These are phyloP conservation scores for Pythium volutum DNA, from an alignment of 352 stramenopile genomes.

Conservation along the genomic window DNA sequence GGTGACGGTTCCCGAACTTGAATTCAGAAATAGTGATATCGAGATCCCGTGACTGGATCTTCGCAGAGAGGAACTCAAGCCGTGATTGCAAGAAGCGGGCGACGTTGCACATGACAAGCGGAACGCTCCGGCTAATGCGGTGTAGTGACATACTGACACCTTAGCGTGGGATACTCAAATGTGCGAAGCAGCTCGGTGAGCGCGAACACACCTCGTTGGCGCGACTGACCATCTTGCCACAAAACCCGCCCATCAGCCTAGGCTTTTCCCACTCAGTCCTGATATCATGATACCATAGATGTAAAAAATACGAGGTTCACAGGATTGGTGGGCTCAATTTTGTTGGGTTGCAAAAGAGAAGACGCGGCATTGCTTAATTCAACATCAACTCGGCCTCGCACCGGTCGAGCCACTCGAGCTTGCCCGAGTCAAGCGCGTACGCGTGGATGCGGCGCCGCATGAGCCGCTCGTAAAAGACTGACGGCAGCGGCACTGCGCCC, in stretches of 20 bases:
- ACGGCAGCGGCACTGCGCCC: neutral
- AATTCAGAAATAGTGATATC: slow-evolving; percentile 29
- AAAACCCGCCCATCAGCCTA: no score
- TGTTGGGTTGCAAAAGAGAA: slow-evolving; percentile 13
- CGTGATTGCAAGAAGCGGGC: slow-evolving; percentile 41
- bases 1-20: slow-evolving; percentile 31
- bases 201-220: slow-evolving; percentile 26
- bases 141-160: slow-evolving; percentile 34
- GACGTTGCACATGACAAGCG: slow-evolving; percentile 41
- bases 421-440: slow-evolving; percentile 26
- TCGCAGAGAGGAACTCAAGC: slow-evolving; percentile 41
- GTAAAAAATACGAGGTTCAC: slow-evolving; percentile 11
- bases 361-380: slow-evolving; percentile 3
- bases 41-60: slow-evolving; percentile 15
- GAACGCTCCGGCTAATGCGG: slow-evolving; percentile 27
- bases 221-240: no score
- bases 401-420: slow-evolving; percentile 23
- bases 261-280: slow-evolving; percentile 26
- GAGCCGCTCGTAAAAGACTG: neutral
- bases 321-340: slow-evolving; percentile 3
- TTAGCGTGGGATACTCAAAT: slow-evolving; percentile 36
- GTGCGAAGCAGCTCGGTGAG: slow-evolving; percentile 32
- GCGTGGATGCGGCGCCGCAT: slow-evolving; percentile 19
- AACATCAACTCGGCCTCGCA: slow-evolving; percentile 21
- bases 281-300: slow-evolving; percentile 21